These are phyloP conservation scores for Calamus simplicifolius DNA, from an alignment of 176 grass and related monocot genomes.

Conservation along the genomic window DNA sequence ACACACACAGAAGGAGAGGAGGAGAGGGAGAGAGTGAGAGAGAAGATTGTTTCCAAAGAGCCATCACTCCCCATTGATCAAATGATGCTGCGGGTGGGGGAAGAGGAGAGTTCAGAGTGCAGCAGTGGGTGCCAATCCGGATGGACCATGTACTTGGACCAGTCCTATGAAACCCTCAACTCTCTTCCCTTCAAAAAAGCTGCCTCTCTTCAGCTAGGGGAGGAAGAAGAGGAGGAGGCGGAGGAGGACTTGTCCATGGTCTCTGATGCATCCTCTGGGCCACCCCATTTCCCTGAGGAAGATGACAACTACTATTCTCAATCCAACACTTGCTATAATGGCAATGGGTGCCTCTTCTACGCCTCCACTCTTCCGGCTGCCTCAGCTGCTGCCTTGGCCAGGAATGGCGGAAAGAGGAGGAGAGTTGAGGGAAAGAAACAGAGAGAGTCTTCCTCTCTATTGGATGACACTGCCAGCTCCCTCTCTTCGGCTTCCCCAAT, in stretches of 20 bases:
- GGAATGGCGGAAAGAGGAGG: slow-evolving; percentile 22
- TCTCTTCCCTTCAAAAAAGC: slow-evolving; percentile 1
- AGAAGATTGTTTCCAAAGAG: too few species aligned
- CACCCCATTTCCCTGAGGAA: slow-evolving; percentile 44
- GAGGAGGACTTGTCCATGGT: slow-evolving; percentile 94
- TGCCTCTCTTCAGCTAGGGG: background rate
- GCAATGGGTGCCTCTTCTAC: background rate
- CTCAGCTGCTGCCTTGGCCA: background rate
- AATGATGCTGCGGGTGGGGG: slow-evolving; percentile 35
- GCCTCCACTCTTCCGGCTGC: background rate
- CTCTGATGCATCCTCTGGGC: slow-evolving; percentile 94
- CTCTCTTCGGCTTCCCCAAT: slow-evolving; percentile 39
- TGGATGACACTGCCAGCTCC: slow-evolving; percentile 98
- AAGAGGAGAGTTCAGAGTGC: slow-evolving; percentile 59
- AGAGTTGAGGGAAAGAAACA: slow-evolving; percentile 24
- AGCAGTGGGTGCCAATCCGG: slow-evolving; percentile 98
- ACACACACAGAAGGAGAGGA: too few species aligned
- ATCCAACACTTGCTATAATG: background rate
- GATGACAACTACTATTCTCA: slow-evolving; percentile 1
- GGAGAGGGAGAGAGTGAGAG: too few species aligned
- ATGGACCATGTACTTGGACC: slow-evolving; percentile 93
- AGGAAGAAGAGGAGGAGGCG: slow-evolving; percentile 24
- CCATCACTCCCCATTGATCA: too few species aligned
- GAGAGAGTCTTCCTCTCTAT: slow-evolving; percentile 33
- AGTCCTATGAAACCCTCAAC: slow-evolving; percentile 27